These are phyloP conservation scores for Apiospora phragmitis DNA, from an alignment of 2,329 filamentous ascomycete species.

Conservation along the genomic window DNA sequence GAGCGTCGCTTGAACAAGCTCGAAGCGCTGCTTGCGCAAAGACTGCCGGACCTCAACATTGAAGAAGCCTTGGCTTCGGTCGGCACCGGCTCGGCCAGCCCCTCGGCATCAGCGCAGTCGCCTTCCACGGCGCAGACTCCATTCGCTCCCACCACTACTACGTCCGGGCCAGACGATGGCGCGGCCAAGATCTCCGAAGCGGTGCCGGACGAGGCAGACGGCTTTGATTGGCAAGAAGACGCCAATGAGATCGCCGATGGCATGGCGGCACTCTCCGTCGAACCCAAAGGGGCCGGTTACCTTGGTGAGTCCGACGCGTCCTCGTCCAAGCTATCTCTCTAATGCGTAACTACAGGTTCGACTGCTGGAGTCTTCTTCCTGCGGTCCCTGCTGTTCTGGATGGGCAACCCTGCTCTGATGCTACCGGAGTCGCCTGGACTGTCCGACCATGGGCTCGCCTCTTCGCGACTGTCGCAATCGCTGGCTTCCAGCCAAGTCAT, in stretches of 20 bases:
- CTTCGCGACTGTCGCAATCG: slow-evolving; percentile 20
- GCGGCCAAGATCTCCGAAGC: slow-evolving; percentile 25
- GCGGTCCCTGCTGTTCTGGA: slow-evolving; percentile 27
- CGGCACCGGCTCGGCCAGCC: background rate
- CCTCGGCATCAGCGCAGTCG: slow-evolving; percentile 1
- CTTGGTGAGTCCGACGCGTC: slow-evolving; percentile 21
- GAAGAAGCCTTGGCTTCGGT: slow-evolving; percentile 21
- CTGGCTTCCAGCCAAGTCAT: slow-evolving; percentile 28
- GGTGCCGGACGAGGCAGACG: slow-evolving; percentile 31
- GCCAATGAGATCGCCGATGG: slow-evolving; percentile 34
- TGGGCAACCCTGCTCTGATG: slow-evolving; percentile 20
- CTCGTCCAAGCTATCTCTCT: background rate
- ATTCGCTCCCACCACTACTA: background rate
- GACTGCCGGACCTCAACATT: slow-evolving; percentile 25
- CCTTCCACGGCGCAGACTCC: background rate
- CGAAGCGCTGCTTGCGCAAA: slow-evolving; percentile 22
- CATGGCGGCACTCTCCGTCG: slow-evolving; percentile 37
- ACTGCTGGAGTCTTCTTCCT: slow-evolving; percentile 33
- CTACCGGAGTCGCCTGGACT: background rate
- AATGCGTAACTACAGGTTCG: slow-evolving; percentile 20
- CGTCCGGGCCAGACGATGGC: background rate
- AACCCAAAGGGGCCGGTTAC: slow-evolving; percentile 36
- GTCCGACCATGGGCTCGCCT: slow-evolving; percentile 13
- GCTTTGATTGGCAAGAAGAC: slow-evolving; percentile 35
- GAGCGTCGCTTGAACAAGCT: slow-evolving; percentile 22